Base-by-base conservation (phyloP, 345 rosid species). In the Dovyalis caffra region DNA sequence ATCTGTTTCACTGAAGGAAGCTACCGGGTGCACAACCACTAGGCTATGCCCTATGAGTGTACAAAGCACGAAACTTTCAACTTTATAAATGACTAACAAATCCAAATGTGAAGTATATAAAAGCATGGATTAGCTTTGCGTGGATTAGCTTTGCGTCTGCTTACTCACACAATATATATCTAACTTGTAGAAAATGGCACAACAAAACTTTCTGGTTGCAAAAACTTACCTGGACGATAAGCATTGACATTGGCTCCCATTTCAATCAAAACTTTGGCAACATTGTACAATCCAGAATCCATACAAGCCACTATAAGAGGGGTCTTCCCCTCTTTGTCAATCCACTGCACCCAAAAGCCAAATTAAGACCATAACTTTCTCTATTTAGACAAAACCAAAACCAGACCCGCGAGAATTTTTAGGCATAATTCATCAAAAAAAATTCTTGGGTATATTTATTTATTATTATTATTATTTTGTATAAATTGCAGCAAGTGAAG, bases 201-300 rank as follows among this genome's bases (percentile, higher is more conserved):
- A 10, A 43, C 3, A 43, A 43, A 43, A 43, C 2, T 43, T 43
- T 43, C 47, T 43, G 47, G 16, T 43, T 43, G 47, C 47, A 60
- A 33, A 23, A 63, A 70, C 33, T 18, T 78, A 95, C 98, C 95
- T 26, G 97, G 97, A 56, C 96, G 97, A 83, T 95, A 93, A 53
- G 94, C 92, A 83, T 93, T 89, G 62, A 88, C 91, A 72, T 93
- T 89, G 31, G 97, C 90, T 0, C 80, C 83, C 68, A 80, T 16
- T 76, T 80, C 67, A 73, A 80, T 76, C 77, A 80, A 43, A 63
- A 72, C 57, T 57, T 28, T 62, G 51, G 80, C 83, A 63, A 80
- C 83, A 72, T 76, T 64, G 37, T 62, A 68, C 40, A 76, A 57
- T 47, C 71, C 74, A 23, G 77, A 64, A 64, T 77, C 74, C 77